Evolutionary conservation across 2,329 filamentous ascomycete genomes (phyloP).

Genomic region (Penicillium sp.): DNA sequence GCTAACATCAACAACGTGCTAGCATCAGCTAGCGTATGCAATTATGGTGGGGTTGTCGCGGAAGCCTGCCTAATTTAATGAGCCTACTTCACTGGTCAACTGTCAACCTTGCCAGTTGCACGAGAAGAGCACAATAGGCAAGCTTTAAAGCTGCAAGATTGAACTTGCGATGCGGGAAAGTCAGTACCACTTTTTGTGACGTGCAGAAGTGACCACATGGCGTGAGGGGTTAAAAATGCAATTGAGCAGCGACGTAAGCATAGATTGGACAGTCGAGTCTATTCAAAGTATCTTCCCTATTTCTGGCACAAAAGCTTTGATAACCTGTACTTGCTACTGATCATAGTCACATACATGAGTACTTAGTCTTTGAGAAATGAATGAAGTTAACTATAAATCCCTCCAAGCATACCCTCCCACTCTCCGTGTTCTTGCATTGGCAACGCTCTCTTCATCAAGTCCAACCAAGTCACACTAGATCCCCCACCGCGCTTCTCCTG

Average conservation of each 20-base stretch:
- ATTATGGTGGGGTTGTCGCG: constrained; percentile 22
- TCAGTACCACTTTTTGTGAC: neutral
- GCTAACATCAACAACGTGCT: no score
- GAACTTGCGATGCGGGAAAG: neutral
- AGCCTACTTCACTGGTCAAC: neutral
- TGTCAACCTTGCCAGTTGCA: neutral
- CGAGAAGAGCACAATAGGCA: neutral
- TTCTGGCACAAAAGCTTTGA: no score
- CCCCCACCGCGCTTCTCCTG: constrained; percentile 27
- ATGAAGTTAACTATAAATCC: neutral
- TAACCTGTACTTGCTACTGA: neutral
- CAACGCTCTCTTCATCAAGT: constrained; percentile 20
- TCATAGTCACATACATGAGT: neutral
- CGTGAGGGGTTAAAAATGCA: no score
- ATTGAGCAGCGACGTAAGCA: no score
- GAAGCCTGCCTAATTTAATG: constrained; percentile 23
- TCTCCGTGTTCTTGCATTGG: neutral
- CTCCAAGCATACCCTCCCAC: neutral
- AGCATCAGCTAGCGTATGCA: neutral
- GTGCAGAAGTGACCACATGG: no score
- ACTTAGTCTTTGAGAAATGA: neutral
- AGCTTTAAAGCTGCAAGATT: neutral
- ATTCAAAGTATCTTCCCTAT: no score
- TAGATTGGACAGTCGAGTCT: no score
- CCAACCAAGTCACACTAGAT: constrained; percentile 23